These are phyloP conservation scores for Imleria badia DNA, from an alignment of 768 basidiomycete species.

Conservation along the genomic window DNA sequence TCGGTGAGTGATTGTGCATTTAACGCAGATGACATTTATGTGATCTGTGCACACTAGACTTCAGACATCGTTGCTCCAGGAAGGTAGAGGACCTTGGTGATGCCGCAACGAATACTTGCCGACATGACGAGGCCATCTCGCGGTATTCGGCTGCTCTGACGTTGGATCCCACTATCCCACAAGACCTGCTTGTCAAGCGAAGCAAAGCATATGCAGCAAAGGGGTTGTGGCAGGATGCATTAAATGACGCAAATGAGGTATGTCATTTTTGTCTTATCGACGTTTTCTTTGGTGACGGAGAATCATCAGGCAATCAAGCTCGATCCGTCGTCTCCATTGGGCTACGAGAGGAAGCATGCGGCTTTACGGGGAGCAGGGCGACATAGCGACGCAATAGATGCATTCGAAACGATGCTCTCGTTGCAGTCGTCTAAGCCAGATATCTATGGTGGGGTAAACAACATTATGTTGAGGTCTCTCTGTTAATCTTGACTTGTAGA, in stretches of 20 bases:
- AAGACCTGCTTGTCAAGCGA: neutral
- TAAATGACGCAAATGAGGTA: neutral
- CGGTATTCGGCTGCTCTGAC: neutral
- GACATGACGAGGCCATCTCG: neutral
- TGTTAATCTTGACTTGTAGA: neutral
- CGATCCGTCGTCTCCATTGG: neutral
- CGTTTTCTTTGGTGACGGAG: neutral
- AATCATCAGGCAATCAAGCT: neutral
- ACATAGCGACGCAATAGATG: neutral
- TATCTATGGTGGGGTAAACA: neutral
- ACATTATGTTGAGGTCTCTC: neutral
- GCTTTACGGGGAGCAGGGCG: neutral
- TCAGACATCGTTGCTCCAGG: neutral
- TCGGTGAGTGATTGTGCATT: neutral
- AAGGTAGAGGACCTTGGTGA: neutral
- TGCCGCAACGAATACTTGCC: neutral
- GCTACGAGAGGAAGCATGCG: neutral
- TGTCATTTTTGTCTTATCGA: neutral
- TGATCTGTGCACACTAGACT: neutral
- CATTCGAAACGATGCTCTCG: neutral
- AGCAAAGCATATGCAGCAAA: neutral
- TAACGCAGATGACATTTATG: neutral
- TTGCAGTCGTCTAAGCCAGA: neutral
- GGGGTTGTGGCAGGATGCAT: neutral
- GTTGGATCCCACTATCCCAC: neutral